Percentiles rank a stretch among this genome's conserved stretches.
phyloP scores from a whole-genome alignment of 495 filamentous ascomycete genomes.

The Lepraria neglecta region DNA sequence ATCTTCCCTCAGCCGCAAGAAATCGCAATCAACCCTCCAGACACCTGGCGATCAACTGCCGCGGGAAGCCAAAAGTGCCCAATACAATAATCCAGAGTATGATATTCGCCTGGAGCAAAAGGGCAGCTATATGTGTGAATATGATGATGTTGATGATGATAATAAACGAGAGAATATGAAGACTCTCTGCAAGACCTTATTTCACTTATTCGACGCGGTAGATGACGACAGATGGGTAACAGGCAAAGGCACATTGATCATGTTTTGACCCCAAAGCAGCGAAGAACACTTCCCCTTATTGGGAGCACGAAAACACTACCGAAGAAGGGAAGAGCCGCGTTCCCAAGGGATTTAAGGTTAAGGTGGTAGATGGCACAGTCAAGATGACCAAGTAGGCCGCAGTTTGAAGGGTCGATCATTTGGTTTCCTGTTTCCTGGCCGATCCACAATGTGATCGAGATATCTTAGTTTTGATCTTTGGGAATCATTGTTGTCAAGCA shows the following conservation, averaged over 20 bases:
- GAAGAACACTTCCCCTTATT: constrained; percentile 12
- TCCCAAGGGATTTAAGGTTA: constrained; percentile 19
- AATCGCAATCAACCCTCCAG: background rate
- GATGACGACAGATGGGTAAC: no score
- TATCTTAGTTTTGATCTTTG: no score
- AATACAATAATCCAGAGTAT: constrained; percentile 36
- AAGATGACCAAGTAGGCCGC: constrained; percentile 16
- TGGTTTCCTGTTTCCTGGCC: no score
- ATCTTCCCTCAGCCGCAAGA: constrained; percentile 1
- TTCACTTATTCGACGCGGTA: no score
- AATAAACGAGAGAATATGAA: no score
- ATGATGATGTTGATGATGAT: no score
- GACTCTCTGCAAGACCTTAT: no score
- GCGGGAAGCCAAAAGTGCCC: constrained; percentile 32
- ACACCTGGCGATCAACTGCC: background rate
- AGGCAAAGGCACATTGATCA: no score
- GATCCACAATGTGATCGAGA: no score
- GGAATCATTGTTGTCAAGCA: no score
- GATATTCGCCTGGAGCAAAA: constrained; percentile 32
- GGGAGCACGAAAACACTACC: constrained; percentile 21
- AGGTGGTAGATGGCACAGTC: constrained; percentile 19
- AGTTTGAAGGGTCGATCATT: no score
- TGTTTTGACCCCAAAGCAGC: no score
- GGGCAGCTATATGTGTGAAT: constrained; percentile 41
- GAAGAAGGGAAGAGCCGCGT: constrained; percentile 13